Evolutionary conservation across 2,329 filamentous ascomycete genomes (phyloP).

Genomic region (Coleophoma crateriformis): DNA sequence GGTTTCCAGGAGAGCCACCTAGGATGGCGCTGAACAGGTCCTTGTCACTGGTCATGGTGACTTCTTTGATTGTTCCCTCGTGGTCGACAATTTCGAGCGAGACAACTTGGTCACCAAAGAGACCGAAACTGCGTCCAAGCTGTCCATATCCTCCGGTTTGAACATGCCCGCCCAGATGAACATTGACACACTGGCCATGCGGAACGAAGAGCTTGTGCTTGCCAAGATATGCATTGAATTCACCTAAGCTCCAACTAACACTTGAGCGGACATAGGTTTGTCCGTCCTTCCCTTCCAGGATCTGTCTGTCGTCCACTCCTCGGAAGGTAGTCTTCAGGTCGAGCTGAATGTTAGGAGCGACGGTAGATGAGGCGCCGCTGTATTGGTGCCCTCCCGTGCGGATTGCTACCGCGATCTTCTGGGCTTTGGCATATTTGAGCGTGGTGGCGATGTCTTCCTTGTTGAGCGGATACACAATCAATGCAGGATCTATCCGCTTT

Average conservation of each 20-base stretch:
- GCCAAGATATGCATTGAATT: conserved; percentile 36
- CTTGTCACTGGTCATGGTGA: conserved; percentile 18
- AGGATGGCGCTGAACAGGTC: conserved; percentile 27
- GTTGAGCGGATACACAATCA: conserved; percentile 37
- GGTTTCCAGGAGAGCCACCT: conserved; percentile 28
- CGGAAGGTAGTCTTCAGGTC: conserved; percentile 36
- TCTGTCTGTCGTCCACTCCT: conserved; percentile 23
- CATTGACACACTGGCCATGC: conserved; percentile 38
- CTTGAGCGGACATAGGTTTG: conserved; percentile 32
- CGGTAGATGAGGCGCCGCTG: conserved; percentile 41
- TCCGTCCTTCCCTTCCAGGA: conserved; percentile 27
- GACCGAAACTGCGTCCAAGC: conserved; percentile 37
- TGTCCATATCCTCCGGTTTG: conserved; percentile 44
- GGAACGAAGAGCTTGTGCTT: conserved; percentile 37
- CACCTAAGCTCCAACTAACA: conserved; percentile 35
- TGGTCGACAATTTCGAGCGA: conserved; percentile 24
- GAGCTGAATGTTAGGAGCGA: conserved; percentile 38
- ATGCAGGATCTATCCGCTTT: conserved; percentile 33
- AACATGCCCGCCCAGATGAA: conserved; percentile 40
- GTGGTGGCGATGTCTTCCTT: conserved; percentile 35
- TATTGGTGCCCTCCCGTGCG: conserved; percentile 44
- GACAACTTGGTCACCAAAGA: conserved; percentile 26
- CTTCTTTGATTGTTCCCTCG: conserved; percentile 18
- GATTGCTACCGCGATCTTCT: conserved; percentile 37
- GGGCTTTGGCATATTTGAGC: conserved; percentile 34